Evolutionary conservation across 2,329 filamentous ascomycete species (phyloP).

Genomic region (Ascochyta rabiei): DNA sequence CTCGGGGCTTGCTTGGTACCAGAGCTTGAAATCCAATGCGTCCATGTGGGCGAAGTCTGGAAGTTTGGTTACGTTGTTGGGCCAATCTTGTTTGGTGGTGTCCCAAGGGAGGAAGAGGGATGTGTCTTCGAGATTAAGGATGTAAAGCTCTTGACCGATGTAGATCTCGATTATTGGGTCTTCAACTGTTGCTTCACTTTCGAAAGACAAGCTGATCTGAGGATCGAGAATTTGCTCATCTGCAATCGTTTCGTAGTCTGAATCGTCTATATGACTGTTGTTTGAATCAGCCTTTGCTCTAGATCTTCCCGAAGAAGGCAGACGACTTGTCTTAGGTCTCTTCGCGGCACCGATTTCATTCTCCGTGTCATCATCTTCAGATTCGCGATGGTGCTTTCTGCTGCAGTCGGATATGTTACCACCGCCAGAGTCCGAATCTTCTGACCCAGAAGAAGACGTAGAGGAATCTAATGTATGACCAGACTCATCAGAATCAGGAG

Average conservation of each 20-base stretch:
- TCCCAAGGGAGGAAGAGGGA: neutral
- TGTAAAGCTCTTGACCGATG: neutral
- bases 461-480: neutral
- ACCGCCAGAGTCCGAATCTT: neutral
- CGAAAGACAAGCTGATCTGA: neutral
- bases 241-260: neutral
- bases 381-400: neutral
- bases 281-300: neutral
- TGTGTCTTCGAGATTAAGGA: neutral
- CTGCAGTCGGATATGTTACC: neutral
- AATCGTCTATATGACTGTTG: neutral
- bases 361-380: neutral
- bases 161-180: neutral
- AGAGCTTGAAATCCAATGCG: neutral
- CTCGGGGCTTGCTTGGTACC: neutral
- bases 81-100: neutral
- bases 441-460: too few species aligned
- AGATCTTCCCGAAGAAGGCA: neutral
- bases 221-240: neutral
- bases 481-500: neutral
- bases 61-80: neutral
- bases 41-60: neutral
- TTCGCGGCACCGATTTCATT: neutral
- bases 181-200: neutral
- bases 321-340: neutral